phyloP scores from a whole-genome alignment of 2,329 filamentous ascomycete species.

The Huntiella moniliformis region DNA sequence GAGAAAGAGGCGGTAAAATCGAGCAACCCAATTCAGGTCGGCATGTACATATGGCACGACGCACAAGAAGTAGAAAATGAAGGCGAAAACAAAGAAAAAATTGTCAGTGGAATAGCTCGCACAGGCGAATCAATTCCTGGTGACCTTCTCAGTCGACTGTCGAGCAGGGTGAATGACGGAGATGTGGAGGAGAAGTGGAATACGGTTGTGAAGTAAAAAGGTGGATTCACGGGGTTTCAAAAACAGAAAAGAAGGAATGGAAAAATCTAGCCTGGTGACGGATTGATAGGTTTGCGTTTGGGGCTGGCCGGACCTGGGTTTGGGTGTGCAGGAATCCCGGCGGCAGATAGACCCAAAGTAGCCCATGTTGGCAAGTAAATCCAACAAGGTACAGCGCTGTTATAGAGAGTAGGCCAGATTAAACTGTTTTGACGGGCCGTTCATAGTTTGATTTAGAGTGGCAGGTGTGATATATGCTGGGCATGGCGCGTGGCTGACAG shows the following conservation, averaged over 20 bases:
- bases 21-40: no score
- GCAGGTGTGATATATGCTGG: no score
- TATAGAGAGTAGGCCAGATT: no score
- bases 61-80: no score
- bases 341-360: no score
- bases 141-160: conserved; percentile 3
- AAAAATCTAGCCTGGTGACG: neutral
- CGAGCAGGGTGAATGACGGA: neutral
- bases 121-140: conserved; percentile 1
- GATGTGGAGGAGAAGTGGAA: neutral
- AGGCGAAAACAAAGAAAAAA: neutral
- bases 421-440: no score
- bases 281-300: neutral
- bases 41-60: no score
- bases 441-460: no score
- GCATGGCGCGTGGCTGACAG: no score
- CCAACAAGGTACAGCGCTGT: no score
- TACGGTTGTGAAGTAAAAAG: neutral
- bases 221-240: conserved; percentile 1
- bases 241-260: neutral
- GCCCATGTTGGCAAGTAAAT: no score
- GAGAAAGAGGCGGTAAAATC: neutral
- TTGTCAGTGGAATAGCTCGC: conserved; percentile 1
- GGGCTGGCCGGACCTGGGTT: neutral
- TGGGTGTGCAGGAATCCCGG: no score